phyloP scores from a whole-genome alignment of 2,329 filamentous ascomycete genomes.

The Aspergillus niger region DNA sequence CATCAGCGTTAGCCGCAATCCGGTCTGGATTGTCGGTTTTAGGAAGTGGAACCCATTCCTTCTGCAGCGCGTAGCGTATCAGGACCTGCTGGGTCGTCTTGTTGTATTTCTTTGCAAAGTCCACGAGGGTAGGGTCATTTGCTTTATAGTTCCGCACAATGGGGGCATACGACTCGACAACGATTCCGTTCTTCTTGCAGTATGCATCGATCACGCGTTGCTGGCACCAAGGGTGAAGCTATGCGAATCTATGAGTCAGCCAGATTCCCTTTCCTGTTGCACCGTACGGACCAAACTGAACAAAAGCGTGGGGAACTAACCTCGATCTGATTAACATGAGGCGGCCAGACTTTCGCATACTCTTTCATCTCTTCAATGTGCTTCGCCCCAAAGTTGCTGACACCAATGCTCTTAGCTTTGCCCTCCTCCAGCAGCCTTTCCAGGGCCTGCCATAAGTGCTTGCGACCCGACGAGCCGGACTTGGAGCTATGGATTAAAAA shows the following conservation, averaged over 20 bases:
- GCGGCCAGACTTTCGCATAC: conserved; percentile 68
- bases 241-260: conserved; percentile 19
- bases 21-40: conserved; percentile 71
- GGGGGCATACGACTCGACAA: conserved; percentile 57
- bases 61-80: conserved; percentile 80
- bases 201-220: conserved; percentile 62
- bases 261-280: conserved; percentile 15
- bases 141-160: conserved; percentile 69
- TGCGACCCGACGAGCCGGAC: conserved; percentile 56
- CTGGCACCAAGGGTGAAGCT: conserved; percentile 74
- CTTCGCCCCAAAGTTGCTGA: conserved; percentile 69
- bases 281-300: background rate
- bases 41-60: conserved; percentile 70
- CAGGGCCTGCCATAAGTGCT: conserved; percentile 66
- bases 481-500: conserved; percentile 70
- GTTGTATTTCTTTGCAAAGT: conserved; percentile 69
- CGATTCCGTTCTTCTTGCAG: conserved; percentile 53
- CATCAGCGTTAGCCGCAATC: conserved; percentile 66
- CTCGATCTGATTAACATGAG: conserved; percentile 74
- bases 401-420: conserved; percentile 66
- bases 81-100: conserved; percentile 77
- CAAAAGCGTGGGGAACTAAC: conserved; percentile 44
- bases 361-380: conserved; percentile 69
- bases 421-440: conserved; percentile 64
- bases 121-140: conserved; percentile 65